Evolutionary conservation across 202 grass and related monocot species (phyloP).

Genomic region (Brachypodium distachyon): DNA sequence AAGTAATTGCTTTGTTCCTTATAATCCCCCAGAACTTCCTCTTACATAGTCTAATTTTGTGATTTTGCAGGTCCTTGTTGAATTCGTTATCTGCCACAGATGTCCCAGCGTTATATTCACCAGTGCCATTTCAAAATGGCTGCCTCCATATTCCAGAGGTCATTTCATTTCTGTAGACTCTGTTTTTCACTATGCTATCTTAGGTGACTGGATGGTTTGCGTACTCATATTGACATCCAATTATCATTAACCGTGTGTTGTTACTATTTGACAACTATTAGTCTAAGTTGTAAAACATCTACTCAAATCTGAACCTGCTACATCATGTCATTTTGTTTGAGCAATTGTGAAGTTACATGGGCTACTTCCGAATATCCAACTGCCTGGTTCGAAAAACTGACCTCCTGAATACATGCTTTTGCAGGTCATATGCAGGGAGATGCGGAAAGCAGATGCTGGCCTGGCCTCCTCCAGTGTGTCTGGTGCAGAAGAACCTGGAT

Average conservation of each 20-base stretch:
- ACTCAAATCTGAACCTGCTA: not conserved
- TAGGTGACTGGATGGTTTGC: not conserved
- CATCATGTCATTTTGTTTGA: not conserved
- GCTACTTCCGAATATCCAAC: not conserved
- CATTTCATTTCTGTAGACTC: not conserved
- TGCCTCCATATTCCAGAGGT: conserved; percentile 68
- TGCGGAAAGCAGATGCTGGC: conserved; percentile 57
- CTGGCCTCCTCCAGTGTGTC: conserved; percentile 23
- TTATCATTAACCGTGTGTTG: not conserved
- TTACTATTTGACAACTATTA: not conserved
- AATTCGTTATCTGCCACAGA: conserved; percentile 61
- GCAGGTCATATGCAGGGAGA: conserved; percentile 81
- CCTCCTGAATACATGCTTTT: not conserved
- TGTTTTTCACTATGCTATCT: not conserved
- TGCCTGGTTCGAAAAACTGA: not conserved
- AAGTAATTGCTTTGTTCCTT: not conserved
- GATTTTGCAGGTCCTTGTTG: conserved; percentile 48
- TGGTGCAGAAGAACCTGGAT: conserved; percentile 23
- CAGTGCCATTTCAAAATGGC: conserved; percentile 66
- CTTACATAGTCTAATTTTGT: conserved; percentile 5
- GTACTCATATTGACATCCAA: not conserved
- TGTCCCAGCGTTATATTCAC: conserved; percentile 70
- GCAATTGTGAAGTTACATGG: not conserved
- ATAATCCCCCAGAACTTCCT: not conserved
- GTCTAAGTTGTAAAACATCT: not conserved